Evolutionary conservation across 192 early-diverging fungal species (phyloP).

Genomic region (Radiomyces spectabilis): DNA sequence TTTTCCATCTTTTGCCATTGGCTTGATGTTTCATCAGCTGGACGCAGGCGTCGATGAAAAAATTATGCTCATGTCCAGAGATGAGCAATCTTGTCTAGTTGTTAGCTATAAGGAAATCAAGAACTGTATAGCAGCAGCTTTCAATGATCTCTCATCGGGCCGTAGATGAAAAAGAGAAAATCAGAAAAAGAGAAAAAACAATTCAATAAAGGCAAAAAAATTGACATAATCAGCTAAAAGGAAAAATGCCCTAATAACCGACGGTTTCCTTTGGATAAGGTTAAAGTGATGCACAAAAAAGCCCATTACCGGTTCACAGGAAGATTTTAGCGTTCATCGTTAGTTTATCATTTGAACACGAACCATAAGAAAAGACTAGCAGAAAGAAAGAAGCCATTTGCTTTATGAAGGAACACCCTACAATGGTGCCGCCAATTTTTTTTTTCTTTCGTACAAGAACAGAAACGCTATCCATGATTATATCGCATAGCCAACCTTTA

Average conservation of each 20-base stretch:
- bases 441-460: neutral
- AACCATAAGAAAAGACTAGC: no score
- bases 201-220: no score
- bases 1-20: neutral
- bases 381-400: no score
- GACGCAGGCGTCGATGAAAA: conserved; percentile 93
- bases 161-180: conserved; percentile 8
- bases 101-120: conserved; percentile 95
- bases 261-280: no score
- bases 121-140: conserved; percentile 81
- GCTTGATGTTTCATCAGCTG: conserved; percentile 47
- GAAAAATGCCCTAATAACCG: no score
- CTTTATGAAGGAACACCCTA: neutral
- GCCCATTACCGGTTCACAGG: no score
- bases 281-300: no score
- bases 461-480: no score
- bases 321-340: no score
- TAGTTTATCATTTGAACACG: no score
- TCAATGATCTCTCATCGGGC: conserved; percentile 61
- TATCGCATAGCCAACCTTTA: neutral
- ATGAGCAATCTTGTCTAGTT: conserved; percentile 95
- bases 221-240: no score
- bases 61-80: conserved; percentile 90
- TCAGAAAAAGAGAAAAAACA: neutral
- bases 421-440: neutral